Evolutionary conservation across 2,329 filamentous ascomycete species (phyloP).

Genomic region (Exophiala calicioides): DNA sequence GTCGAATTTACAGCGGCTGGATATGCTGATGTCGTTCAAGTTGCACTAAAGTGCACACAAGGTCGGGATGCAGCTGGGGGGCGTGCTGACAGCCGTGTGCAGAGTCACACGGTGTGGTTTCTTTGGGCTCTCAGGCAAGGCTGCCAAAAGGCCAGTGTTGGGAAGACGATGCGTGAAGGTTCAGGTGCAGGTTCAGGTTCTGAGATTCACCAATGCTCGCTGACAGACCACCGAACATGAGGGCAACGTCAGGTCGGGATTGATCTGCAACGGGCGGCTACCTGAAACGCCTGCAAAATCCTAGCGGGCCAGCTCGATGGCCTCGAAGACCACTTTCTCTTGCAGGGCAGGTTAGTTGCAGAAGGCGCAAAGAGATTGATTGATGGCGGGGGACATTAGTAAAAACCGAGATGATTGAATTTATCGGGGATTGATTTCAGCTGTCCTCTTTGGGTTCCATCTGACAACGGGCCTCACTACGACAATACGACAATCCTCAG

Average conservation of each 20-base stretch:
- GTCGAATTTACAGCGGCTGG: slow-evolving; percentile 5
- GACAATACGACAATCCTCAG: no score
- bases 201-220: not conserved
- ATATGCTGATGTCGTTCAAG: slow-evolving; percentile 4
- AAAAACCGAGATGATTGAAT: no score
- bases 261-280: slow-evolving; percentile 29
- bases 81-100: slow-evolving; percentile 6
- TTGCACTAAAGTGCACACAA: slow-evolving; percentile 17
- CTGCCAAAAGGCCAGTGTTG: slow-evolving; percentile 2
- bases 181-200: not conserved
- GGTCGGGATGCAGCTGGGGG: slow-evolving; percentile 6
- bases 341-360: no score
- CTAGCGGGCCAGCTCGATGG: slow-evolving; percentile 2
- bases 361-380: slow-evolving; percentile 1
- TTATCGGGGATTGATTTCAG: no score
- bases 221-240: slow-evolving; percentile 18
- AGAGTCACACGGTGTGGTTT: not conserved
- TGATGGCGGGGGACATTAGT: no score
- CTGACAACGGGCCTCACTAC: not conserved
- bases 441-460: not conserved
- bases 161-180: slow-evolving; percentile 2
- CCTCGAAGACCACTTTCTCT: not conserved
- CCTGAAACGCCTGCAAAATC: slow-evolving; percentile 21
- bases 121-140: not conserved
- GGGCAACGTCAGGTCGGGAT: slow-evolving; percentile 19